phyloP scores from a whole-genome alignment of 257 asterid genomes.

The Capsicum chinense region DNA sequence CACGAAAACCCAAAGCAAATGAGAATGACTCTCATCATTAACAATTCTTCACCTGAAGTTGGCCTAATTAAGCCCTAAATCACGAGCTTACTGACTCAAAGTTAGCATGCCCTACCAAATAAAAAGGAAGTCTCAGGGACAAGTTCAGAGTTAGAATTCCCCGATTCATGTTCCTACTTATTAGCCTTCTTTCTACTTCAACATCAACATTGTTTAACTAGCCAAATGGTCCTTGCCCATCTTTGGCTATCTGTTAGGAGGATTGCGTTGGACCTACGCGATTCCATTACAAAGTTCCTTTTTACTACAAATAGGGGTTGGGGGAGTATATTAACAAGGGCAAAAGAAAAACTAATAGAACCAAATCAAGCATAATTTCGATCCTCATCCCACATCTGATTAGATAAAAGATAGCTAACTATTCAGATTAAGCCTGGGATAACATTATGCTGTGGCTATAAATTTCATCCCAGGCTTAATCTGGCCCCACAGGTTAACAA shows the following conservation, averaged over 20 bases:
- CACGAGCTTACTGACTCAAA: background rate
- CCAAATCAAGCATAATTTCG: background rate
- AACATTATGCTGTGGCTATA: too few species aligned
- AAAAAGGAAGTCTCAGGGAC: background rate
- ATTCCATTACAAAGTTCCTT: background rate
- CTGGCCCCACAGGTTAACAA: too few species aligned
- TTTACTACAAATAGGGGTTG: background rate
- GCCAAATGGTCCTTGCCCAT: background rate
- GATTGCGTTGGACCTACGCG: background rate
- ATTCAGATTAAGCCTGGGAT: too few species aligned
- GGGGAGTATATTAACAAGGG: background rate
- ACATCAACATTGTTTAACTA: background rate
- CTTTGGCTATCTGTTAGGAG: background rate
- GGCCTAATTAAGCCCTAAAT: background rate
- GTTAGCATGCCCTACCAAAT: background rate
- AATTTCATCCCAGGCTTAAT: too few species aligned
- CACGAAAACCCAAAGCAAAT: background rate
- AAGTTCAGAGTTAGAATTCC: background rate
- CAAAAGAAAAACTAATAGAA: background rate
- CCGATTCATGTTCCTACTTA: background rate
- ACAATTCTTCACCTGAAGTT: background rate
- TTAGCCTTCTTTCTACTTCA: background rate
- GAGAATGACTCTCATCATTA: slow-evolving; percentile 12
- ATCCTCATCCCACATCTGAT: background rate
- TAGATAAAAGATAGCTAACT: background rate